Conservation (phyloP, 768 basidiomycete genomes). For the Candolleomyces efflorescens region DNA sequence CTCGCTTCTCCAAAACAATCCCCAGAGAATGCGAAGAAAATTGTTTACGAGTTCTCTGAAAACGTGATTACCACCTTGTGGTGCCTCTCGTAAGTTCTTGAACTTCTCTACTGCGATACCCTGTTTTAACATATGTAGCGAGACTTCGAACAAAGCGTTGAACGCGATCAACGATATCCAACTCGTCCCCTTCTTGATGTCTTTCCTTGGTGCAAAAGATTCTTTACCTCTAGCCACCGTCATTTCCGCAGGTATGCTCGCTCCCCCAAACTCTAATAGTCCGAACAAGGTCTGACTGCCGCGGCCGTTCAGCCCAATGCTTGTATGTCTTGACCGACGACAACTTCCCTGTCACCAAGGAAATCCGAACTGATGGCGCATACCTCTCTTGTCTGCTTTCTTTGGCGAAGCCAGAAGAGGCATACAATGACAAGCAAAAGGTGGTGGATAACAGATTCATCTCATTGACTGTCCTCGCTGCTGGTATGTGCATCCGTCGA, state of each 20-base stretch:
- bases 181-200: constrained; percentile 81
- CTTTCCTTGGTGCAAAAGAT: constrained; percentile 74
- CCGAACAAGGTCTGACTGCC: neutral
- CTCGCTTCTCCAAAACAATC: constrained; percentile 56
- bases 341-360: constrained; percentile 69
- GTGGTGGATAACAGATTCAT: constrained; percentile 46
- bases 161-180: constrained; percentile 79
- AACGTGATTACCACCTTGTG: constrained; percentile 91
- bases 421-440: constrained; percentile 34
- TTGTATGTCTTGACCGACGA: constrained; percentile 92
- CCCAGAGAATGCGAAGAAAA: constrained; percentile 64
- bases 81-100: constrained; percentile 82
- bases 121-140: constrained; percentile 44
- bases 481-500: constrained; percentile 39
- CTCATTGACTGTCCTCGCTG: constrained; percentile 61
- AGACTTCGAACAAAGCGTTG: constrained; percentile 91
- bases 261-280: neutral
- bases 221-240: constrained; percentile 69
- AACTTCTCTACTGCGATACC: neutral
- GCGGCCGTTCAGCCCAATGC: constrained; percentile 64
- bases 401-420: constrained; percentile 41
- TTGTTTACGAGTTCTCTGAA: constrained; percentile 85
- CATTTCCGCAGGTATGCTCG: constrained; percentile 67
- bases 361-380: constrained; percentile 53
- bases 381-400: constrained; percentile 65